Conservation (phyloP, 2,329 filamentous ascomycete genomes). For the Thelonectria rubi region DNA sequence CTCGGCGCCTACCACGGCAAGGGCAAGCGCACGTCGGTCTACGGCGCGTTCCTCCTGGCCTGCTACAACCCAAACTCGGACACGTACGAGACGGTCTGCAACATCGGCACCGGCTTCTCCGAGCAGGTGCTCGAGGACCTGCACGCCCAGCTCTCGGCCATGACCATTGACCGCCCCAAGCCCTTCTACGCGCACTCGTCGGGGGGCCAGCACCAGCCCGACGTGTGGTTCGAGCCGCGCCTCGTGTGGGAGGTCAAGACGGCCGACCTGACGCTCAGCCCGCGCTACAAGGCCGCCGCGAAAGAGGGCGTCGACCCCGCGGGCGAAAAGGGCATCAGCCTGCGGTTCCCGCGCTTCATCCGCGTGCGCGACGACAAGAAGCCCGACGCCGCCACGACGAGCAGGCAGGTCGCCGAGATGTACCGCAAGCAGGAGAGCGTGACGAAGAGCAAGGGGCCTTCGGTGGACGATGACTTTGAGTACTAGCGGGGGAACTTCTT, state of each 20-base stretch:
- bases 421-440: constrained; percentile 95
- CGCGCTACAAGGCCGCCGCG: constrained; percentile 90
- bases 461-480: constrained; percentile 97
- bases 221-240: constrained; percentile 97
- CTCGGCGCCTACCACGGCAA: constrained; percentile 93
- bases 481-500: constrained; percentile 64
- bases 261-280: constrained; percentile 91
- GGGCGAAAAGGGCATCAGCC: constrained; percentile 81
- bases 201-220: constrained; percentile 90
- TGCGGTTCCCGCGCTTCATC: constrained; percentile 94
- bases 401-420: constrained; percentile 92
- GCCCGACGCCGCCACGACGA: constrained; percentile 86
- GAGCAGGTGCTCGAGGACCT: constrained; percentile 93
- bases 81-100: constrained; percentile 94
- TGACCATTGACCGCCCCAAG: constrained; percentile 89
- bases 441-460: constrained; percentile 82
- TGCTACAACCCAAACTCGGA: constrained; percentile 87
- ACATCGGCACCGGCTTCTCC: constrained; percentile 97
- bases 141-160: constrained; percentile 76
- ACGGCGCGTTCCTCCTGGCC: constrained; percentile 93
- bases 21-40: constrained; percentile 94
- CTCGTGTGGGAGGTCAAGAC: constrained; percentile 99
- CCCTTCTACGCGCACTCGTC: constrained; percentile 91
- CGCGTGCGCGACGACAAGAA: constrained; percentile 95
- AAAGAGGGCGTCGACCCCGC: constrained; percentile 78